phyloP scores from a whole-genome alignment of 2,329 filamentous ascomycete genomes.

The Rhynchosporium graminicola region DNA sequence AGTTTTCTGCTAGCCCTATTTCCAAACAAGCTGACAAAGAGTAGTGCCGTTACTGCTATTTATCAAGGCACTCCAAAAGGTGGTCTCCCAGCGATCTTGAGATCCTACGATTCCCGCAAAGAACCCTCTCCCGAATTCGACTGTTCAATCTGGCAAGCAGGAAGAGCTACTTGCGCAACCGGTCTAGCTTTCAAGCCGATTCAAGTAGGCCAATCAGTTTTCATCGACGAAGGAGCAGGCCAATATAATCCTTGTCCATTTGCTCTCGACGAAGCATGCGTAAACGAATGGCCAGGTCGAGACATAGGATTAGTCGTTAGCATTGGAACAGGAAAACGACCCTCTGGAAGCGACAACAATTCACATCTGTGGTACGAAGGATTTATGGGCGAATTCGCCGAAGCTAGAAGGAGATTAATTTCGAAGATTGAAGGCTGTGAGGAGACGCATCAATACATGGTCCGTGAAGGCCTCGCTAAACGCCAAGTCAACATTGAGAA shows the following conservation, averaged over 20 bases:
- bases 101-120: slow-evolving; percentile 93
- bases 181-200: slow-evolving; percentile 95
- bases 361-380: slow-evolving; percentile 89
- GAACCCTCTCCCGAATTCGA: slow-evolving; percentile 90
- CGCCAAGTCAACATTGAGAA: slow-evolving; percentile 83
- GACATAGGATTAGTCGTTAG: slow-evolving; percentile 92
- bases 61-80: slow-evolving; percentile 79
- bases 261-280: slow-evolving; percentile 83
- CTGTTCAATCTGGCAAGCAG: slow-evolving; percentile 96
- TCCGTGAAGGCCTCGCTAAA: slow-evolving; percentile 72
- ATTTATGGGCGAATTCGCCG: slow-evolving; percentile 88
- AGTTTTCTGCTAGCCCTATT: background rate
- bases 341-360: slow-evolving; percentile 66
- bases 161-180: slow-evolving; percentile 88
- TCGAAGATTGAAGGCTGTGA: slow-evolving; percentile 95
- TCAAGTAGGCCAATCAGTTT: slow-evolving; percentile 87
- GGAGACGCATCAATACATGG: slow-evolving; percentile 83
- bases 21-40: slow-evolving; percentile 28
- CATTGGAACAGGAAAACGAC: slow-evolving; percentile 88
- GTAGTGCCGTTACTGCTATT: slow-evolving; percentile 85
- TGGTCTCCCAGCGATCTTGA: slow-evolving; percentile 70
- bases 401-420: slow-evolving; percentile 81
- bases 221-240: slow-evolving; percentile 89
- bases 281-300: slow-evolving; percentile 93
- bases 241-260: slow-evolving; percentile 89